Conservation (phyloP, 2,329 filamentous ascomycete species). For the Curvularia eragrostidis region DNA sequence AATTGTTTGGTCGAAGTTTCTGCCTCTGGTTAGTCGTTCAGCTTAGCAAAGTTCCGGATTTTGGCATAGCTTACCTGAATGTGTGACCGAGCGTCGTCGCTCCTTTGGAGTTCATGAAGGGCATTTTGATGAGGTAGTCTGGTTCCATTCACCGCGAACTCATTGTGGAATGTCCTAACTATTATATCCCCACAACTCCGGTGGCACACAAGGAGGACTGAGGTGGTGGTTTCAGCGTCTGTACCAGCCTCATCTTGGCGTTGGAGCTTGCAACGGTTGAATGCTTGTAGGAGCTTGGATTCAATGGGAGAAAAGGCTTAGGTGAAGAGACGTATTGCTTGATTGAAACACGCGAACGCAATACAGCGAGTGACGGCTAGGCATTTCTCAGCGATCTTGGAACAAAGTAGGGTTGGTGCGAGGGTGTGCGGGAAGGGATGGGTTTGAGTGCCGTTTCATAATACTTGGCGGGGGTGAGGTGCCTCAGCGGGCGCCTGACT, state of each 20-base stretch:
- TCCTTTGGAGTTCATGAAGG: slow-evolving; percentile 39
- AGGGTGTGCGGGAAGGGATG: slow-evolving; percentile 16
- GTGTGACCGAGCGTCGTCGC: slow-evolving; percentile 46
- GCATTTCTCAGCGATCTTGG: slow-evolving; percentile 17
- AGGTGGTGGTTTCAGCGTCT: slow-evolving; percentile 26
- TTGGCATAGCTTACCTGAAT: slow-evolving; percentile 35
- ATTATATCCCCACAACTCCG: slow-evolving; percentile 14
- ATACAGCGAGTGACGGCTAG: slow-evolving; percentile 11
- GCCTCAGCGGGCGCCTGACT: slow-evolving; percentile 17
- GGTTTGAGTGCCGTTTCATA: slow-evolving; percentile 30
- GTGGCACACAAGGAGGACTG: slow-evolving; percentile 11
- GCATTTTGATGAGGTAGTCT: slow-evolving; percentile 48
- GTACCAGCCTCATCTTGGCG: slow-evolving; percentile 32
- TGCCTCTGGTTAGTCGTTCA: slow-evolving; percentile 27
- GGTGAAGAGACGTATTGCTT: slow-evolving; percentile 17
- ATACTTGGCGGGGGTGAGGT: slow-evolving; percentile 25
- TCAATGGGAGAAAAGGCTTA: slow-evolving; percentile 16
- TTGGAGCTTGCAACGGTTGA: slow-evolving; percentile 24
- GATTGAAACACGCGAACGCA: slow-evolving; percentile 21
- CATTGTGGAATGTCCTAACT: slow-evolving; percentile 6
- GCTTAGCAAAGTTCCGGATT: not conserved
- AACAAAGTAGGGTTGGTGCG: slow-evolving; percentile 14
- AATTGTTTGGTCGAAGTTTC: slow-evolving; percentile 48
- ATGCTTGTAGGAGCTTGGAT: slow-evolving; percentile 22
- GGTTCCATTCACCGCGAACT: slow-evolving; percentile 38